Conservation (phyloP, 495 filamentous ascomycete genomes). For the Parmelia sp. region DNA sequence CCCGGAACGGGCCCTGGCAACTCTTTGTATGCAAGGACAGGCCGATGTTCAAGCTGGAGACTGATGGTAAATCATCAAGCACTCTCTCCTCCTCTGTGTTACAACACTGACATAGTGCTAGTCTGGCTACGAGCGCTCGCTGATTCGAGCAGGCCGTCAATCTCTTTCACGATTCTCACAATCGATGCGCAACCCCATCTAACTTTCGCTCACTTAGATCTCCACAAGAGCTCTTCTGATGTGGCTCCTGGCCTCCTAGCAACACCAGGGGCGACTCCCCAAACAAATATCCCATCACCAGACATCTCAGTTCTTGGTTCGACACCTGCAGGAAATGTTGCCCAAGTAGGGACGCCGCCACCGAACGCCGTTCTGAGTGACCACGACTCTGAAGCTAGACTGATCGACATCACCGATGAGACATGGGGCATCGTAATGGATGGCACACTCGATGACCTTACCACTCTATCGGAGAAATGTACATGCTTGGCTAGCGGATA, state of each 20-base stretch:
- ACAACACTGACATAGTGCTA: constrained; percentile 18
- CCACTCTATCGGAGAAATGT: constrained; percentile 55
- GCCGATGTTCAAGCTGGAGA: constrained; percentile 66
- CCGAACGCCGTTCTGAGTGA: constrained; percentile 54
- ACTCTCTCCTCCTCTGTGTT: constrained; percentile 10
- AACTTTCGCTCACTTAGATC: constrained; percentile 37
- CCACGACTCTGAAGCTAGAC: constrained; percentile 62
- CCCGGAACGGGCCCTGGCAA: constrained; percentile 68
- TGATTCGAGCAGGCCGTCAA: constrained; percentile 40
- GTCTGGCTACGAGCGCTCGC: constrained; percentile 43
- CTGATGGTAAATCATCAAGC: constrained; percentile 45
- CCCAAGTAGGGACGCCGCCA: constrained; percentile 13
- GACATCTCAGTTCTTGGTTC: constrained; percentile 16
- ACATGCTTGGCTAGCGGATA: constrained; percentile 66
- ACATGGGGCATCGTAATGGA: constrained; percentile 70
- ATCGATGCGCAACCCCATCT: constrained; percentile 62
- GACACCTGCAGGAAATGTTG: constrained; percentile 22
- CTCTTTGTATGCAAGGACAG: constrained; percentile 70
- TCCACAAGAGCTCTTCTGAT: constrained; percentile 4
- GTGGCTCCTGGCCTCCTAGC: constrained; percentile 2
- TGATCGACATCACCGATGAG: constrained; percentile 73
- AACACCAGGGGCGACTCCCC: constrained; percentile 20
- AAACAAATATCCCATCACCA: constrained; percentile 19
- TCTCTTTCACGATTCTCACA: constrained; percentile 55
- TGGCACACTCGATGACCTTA: constrained; percentile 40